These are phyloP conservation scores for Aspergillus heteromorphus DNA, from an alignment of 495 filamentous ascomycete genomes.

Conservation along the genomic window DNA sequence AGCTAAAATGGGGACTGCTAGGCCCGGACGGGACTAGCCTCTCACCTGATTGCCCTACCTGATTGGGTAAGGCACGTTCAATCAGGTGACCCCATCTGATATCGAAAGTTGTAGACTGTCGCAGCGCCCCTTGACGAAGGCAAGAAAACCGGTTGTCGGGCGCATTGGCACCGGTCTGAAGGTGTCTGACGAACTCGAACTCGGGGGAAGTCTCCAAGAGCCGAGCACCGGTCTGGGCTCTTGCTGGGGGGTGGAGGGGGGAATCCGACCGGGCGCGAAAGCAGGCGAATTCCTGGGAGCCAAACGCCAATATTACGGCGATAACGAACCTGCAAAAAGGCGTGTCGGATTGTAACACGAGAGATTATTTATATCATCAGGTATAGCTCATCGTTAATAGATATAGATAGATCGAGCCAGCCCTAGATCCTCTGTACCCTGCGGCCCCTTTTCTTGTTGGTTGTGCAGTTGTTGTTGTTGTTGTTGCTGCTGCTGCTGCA, in stretches of 20 bases:
- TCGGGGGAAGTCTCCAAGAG: background rate
- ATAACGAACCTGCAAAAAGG: background rate
- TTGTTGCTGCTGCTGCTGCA: background rate
- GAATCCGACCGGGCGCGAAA: background rate
- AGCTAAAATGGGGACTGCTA: constrained; percentile 32
- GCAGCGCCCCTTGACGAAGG: background rate
- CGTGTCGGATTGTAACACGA: too few species aligned
- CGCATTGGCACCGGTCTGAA: background rate
- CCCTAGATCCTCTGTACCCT: too few species aligned
- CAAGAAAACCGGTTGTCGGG: background rate
- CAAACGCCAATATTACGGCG: too few species aligned
- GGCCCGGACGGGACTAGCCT: constrained; percentile 15
- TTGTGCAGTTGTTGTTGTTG: background rate
- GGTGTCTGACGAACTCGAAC: background rate
- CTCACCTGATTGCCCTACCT: constrained; percentile 13
- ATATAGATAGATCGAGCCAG: too few species aligned
- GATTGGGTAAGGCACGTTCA: constrained; percentile 18
- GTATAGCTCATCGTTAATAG: too few species aligned
- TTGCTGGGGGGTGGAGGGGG: background rate
- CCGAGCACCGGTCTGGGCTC: background rate
- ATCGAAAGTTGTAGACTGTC: background rate
- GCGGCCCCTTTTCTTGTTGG: background rate
- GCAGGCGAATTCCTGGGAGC: background rate
- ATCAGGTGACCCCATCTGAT: constrained; percentile 19
- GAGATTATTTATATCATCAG: background rate